These are phyloP conservation scores for Microbotryum scabiosae DNA, from an alignment of 1,284 basidiomycete species.

Conservation along the genomic window DNA sequence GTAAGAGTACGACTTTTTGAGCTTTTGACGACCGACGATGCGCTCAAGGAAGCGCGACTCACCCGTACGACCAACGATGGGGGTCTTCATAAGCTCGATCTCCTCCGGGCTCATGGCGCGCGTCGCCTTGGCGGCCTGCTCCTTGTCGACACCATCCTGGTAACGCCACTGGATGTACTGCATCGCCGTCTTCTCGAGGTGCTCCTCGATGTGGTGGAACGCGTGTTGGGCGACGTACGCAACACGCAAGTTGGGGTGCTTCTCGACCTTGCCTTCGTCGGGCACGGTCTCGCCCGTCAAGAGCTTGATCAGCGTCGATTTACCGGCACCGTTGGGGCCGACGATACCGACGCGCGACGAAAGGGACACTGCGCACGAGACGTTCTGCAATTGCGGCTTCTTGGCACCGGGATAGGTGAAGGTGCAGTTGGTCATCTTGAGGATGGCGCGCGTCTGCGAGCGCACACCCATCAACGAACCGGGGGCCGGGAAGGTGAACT, in stretches of 20 bases:
- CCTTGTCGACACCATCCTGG: conserved; percentile 96
- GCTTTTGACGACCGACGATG: conserved; percentile 92
- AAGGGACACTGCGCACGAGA: conserved; percentile 84
- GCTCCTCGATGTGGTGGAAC: conserved; percentile 80
- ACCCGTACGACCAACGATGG: conserved; percentile 87
- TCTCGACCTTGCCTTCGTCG: conserved; percentile 87
- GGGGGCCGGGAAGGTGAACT: conserved; percentile 93
- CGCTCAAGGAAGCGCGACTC: conserved; percentile 79
- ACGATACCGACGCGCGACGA: conserved; percentile 53
- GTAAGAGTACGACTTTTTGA: conserved; percentile 60
- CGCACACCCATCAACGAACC: conserved; percentile 96
- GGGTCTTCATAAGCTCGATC: conserved; percentile 66
- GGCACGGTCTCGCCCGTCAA: conserved; percentile 91
- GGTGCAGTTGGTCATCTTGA: conserved; percentile 84
- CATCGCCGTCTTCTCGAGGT: conserved; percentile 89
- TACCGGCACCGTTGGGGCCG: conserved; percentile 86
- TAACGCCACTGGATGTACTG: conserved; percentile 98
- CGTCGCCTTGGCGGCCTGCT: conserved; percentile 85
- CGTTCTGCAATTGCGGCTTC: conserved; percentile 75
- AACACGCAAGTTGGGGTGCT: conserved; percentile 89
- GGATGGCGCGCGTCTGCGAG: conserved; percentile 89
- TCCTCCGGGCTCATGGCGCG: conserved; percentile 86
- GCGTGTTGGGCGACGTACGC: conserved; percentile 98
- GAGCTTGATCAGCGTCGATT: conserved; percentile 95
- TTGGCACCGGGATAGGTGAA: conserved; percentile 87